Percentiles rank a stretch among this genome's conserved stretches.
Evolutionary conservation across 345 rosid genomes (phyloP).

Genomic region (Balakata baccata): DNA sequence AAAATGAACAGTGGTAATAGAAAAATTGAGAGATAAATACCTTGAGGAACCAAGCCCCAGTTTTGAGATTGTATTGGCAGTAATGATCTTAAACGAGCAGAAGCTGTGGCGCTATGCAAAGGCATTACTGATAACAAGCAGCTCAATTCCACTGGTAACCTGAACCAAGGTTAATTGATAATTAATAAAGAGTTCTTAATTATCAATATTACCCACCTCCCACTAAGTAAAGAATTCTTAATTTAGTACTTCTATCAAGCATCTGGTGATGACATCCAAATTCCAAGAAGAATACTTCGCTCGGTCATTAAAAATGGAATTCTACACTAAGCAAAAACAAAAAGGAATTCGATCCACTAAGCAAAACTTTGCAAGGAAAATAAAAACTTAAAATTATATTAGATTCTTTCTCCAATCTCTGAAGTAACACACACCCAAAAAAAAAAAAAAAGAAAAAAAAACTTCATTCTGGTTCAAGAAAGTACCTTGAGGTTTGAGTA

Average conservation of each 20-base stretch:
- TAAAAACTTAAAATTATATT: neutral
- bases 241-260: neutral
- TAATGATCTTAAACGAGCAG: constrained; percentile 30
- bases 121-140: constrained; percentile 38
- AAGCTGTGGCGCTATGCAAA: constrained; percentile 34
- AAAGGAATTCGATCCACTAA: neutral
- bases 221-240: too few species aligned
- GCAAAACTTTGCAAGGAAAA: neutral
- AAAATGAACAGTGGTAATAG: too few species aligned
- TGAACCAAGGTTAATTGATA: constrained; percentile 2
- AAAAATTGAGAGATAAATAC: constrained; percentile 3
- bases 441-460: too few species aligned
- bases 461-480: constrained; percentile 3
- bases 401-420: neutral
- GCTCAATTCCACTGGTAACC: constrained; percentile 40
- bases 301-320: neutral
- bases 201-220: too few species aligned
- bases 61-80: constrained; percentile 27
- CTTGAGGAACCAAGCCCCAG: constrained; percentile 36
- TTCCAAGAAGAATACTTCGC: neutral
- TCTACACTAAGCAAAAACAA: too few species aligned
- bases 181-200: too few species aligned
- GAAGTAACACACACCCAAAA: neutral
- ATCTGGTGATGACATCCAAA: neutral
- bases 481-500: constrained; percentile 22